phyloP scores from a whole-genome alignment of 2,329 filamentous ascomycete genomes.

The Colletotrichum chlorophyti region DNA sequence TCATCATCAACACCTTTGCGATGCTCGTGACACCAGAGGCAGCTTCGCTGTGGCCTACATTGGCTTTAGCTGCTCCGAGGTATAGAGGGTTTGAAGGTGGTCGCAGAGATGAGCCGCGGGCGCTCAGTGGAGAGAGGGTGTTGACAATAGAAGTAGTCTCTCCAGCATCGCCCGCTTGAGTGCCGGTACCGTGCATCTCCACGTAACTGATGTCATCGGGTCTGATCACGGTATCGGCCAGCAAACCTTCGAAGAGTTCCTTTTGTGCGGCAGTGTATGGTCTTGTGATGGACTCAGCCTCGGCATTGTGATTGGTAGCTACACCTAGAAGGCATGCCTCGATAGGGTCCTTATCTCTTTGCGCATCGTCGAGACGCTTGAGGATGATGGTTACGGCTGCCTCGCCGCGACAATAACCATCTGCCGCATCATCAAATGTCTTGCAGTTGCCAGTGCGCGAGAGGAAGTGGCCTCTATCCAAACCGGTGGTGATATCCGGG shows the following conservation, averaged over 20 bases:
- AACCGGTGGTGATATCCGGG: slow-evolving; percentile 78
- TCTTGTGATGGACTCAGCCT: slow-evolving; percentile 48
- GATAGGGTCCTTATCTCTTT: slow-evolving; percentile 44
- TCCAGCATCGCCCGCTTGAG: slow-evolving; percentile 33
- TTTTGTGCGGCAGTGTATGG: slow-evolving; percentile 43
- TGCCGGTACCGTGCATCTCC: slow-evolving; percentile 53
- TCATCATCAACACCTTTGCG: slow-evolving; percentile 17
- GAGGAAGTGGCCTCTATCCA: slow-evolving; percentile 79
- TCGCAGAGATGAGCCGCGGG: slow-evolving; percentile 26
- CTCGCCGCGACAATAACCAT: slow-evolving; percentile 57
- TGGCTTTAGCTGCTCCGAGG: slow-evolving; percentile 34
- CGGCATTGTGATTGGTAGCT: slow-evolving; percentile 47
- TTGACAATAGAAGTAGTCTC: slow-evolving; percentile 31
- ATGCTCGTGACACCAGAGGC: slow-evolving; percentile 26
- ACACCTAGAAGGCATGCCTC: slow-evolving; percentile 45
- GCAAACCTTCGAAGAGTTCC: slow-evolving; percentile 47
- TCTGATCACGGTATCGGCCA: slow-evolving; percentile 56
- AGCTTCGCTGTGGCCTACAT: slow-evolving; percentile 27
- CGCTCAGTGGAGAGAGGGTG: slow-evolving; percentile 35
- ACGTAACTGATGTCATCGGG: slow-evolving; percentile 46
- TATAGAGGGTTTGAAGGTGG: slow-evolving; percentile 28
- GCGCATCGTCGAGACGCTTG: slow-evolving; percentile 47
- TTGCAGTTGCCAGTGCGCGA: slow-evolving; percentile 79
- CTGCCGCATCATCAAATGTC: slow-evolving; percentile 72
- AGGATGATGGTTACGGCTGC: slow-evolving; percentile 49